A percentile compares a stretch with the other conserved stretches of the same genome.
Evolutionary conservation across 1,284 basidiomycete genomes (phyloP).

Genomic region (Neonothopanus nambi): DNA sequence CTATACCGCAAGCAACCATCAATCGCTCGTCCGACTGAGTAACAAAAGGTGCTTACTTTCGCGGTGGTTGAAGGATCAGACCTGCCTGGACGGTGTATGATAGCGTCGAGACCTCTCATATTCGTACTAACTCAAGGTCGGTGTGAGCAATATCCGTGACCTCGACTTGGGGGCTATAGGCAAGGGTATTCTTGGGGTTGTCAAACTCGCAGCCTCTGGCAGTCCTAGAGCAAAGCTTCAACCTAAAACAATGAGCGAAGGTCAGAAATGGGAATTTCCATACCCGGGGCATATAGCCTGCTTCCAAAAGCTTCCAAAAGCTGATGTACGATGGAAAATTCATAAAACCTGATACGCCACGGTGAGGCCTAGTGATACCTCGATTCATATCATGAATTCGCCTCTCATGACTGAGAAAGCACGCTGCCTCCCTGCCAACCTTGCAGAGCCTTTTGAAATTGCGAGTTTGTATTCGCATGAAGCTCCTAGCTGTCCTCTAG

Average conservation of each 20-base stretch:
- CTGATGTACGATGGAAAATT: constrained; percentile 18
- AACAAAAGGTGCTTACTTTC: neutral
- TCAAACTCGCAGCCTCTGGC: neutral
- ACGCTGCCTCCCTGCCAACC: too few species aligned
- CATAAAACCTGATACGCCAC: constrained; percentile 20
- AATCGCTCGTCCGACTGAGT: neutral
- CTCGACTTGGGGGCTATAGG: constrained; percentile 1
- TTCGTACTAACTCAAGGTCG: constrained; percentile 8
- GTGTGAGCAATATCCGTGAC: constrained; percentile 14
- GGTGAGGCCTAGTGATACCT: too few species aligned
- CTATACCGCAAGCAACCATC: neutral
- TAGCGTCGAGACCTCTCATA: constrained; percentile 17
- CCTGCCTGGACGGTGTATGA: constrained; percentile 17
- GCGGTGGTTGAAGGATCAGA: neutral
- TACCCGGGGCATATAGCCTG: constrained; percentile 19
- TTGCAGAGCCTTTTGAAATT: too few species aligned
- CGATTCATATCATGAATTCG: too few species aligned
- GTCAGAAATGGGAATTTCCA: too few species aligned
- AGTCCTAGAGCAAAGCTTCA: too few species aligned
- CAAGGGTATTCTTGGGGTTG: neutral
- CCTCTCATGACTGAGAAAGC: too few species aligned
- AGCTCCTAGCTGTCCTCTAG: too few species aligned
- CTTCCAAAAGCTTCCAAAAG: constrained; percentile 19
- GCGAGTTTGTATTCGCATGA: too few species aligned
- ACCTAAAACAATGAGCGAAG: too few species aligned